Conservation (phyloP, 2,329 filamentous ascomycete species). For the Xylariaceae sp. region DNA sequence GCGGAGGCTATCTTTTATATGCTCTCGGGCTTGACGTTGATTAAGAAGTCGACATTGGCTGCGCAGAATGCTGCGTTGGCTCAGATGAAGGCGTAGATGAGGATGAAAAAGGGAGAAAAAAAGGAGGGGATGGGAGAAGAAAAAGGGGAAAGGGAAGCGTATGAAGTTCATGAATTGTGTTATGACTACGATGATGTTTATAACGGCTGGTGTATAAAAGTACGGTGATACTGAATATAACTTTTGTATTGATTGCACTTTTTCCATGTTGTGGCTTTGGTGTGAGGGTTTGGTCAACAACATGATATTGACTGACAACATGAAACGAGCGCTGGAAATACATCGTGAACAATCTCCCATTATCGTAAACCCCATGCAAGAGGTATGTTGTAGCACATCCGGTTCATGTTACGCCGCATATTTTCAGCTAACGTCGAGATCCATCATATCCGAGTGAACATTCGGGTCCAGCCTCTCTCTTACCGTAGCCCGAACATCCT, state of each 20-base stretch:
- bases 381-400: too few relatives aligned
- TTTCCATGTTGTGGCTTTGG: too few relatives aligned
- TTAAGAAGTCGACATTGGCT: constrained; percentile 41
- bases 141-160: background rate
- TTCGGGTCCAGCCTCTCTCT: background rate
- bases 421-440: too few relatives aligned
- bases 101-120: background rate
- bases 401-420: too few relatives aligned
- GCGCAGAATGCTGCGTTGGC: background rate
- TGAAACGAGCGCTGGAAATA: too few relatives aligned
- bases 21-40: constrained; percentile 41
- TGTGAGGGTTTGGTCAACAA: too few relatives aligned
- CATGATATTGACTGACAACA: too few relatives aligned
- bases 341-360: too few relatives aligned
- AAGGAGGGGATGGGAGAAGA: background rate
- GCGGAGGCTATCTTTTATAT: constrained; percentile 41
- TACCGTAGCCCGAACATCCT: constrained; percentile 37
- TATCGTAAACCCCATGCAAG: too few relatives aligned
- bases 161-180: background rate
- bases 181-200: background rate
- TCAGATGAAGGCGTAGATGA: constrained; percentile 21
- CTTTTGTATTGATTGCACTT: background rate
- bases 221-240: background rate
- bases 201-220: too few relatives aligned
- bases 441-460: too few relatives aligned